A percentile compares a stretch with the other conserved stretches of the same genome.
phyloP scores from a whole-genome alignment of 192 early-diverging fungal genomes.

The Powellomyces hirtus region DNA sequence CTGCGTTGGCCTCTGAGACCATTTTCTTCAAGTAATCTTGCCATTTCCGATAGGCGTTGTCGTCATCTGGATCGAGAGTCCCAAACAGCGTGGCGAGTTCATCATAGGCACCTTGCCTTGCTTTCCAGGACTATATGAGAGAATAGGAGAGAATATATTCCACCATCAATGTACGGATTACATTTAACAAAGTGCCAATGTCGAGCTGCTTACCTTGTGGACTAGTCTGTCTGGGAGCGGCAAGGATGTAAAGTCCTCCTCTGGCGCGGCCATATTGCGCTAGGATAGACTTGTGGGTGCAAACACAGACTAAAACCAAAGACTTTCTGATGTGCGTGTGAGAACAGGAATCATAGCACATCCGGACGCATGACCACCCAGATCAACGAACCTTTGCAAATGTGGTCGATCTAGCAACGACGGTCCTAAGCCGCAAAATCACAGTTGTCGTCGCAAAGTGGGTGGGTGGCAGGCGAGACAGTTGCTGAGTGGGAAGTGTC shows the following conservation, averaged over 20 bases:
- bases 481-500: too few relatives aligned
- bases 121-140: slow-evolving; percentile 83
- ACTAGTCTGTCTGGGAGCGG: slow-evolving; percentile 75
- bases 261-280: slow-evolving; percentile 25
- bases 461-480: too few relatives aligned
- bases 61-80: slow-evolving; percentile 60
- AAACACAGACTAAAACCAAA: too few relatives aligned
- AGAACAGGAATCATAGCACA: too few relatives aligned
- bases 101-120: slow-evolving; percentile 78
- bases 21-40: slow-evolving; percentile 77
- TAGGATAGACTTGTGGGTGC: too few relatives aligned
- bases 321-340: too few relatives aligned
- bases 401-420: too few relatives aligned
- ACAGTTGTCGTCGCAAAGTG: too few relatives aligned
- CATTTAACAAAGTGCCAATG: slow-evolving; percentile 1
- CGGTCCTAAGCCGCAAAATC: too few relatives aligned
- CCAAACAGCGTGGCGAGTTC: slow-evolving; percentile 72
- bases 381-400: too few relatives aligned
- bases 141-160: background rate
- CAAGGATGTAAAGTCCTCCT: slow-evolving; percentile 76
- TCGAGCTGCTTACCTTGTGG: slow-evolving; percentile 68
- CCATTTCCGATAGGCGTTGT: slow-evolving; percentile 66
- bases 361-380: too few relatives aligned
- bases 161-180: slow-evolving; percentile 2
- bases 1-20: slow-evolving; percentile 81